These are phyloP conservation scores for Trametes punicea DNA, from an alignment of 768 basidiomycete genomes.

Conservation along the genomic window DNA sequence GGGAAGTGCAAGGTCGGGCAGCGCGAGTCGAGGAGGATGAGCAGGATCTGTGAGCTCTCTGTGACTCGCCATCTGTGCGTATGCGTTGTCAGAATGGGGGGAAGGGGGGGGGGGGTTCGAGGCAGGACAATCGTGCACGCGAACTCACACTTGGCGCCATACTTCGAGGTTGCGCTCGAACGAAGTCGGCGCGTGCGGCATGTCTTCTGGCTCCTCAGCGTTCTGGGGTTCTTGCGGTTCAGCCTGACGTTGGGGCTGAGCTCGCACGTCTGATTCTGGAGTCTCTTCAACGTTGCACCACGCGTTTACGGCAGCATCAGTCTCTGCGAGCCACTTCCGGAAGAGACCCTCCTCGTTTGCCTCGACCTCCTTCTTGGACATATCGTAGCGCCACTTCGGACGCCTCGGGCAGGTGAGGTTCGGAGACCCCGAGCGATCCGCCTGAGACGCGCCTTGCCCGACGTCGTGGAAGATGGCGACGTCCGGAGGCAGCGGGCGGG, in stretches of 20 bases:
- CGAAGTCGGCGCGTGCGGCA: slow-evolving; percentile 69
- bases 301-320: slow-evolving; percentile 50
- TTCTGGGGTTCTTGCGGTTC: slow-evolving; percentile 4
- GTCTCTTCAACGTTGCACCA: slow-evolving; percentile 36
- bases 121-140: background rate
- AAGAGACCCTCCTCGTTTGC: slow-evolving; percentile 85
- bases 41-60: slow-evolving; percentile 85
- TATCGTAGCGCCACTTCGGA: slow-evolving; percentile 85
- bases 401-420: slow-evolving; percentile 52
- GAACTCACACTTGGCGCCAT: slow-evolving; percentile 83
- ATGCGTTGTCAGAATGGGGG: background rate
- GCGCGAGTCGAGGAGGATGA: slow-evolving; percentile 85
- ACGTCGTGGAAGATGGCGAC: slow-evolving; percentile 36
- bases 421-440: background rate
- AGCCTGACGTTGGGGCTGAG: slow-evolving; percentile 1
- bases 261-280: slow-evolving; percentile 1
- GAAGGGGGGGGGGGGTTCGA: background rate
- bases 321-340: slow-evolving; percentile 70
- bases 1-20: slow-evolving; percentile 88
- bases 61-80: slow-evolving; percentile 81
- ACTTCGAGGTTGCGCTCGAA: slow-evolving; percentile 92
- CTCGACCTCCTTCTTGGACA: slow-evolving; percentile 87
- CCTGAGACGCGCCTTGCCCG: background rate
- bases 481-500: slow-evolving; percentile 51
- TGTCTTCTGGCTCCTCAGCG: slow-evolving; percentile 17